Evolutionary conservation across 345 rosid species (phyloP).

Genomic region (Pelargonium nanum): DNA sequence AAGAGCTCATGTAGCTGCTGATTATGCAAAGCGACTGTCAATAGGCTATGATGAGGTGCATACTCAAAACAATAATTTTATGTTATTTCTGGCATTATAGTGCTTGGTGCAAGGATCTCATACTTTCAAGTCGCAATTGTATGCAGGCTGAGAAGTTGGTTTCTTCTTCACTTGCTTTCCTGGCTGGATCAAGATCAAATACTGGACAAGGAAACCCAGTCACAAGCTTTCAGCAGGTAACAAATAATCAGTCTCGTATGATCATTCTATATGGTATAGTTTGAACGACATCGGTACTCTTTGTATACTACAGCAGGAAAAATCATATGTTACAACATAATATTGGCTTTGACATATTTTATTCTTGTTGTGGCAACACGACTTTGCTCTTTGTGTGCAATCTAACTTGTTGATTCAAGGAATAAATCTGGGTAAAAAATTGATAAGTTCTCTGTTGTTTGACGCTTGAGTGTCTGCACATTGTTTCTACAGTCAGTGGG

Average conservation of each 20-base stretch:
- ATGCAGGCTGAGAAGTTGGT: constrained; percentile 70
- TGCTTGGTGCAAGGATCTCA: background rate
- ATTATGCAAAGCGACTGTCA: constrained; percentile 82
- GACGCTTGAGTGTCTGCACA: background rate
- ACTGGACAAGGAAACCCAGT: constrained; percentile 22
- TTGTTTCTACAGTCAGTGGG: background rate
- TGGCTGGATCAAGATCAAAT: constrained; percentile 41
- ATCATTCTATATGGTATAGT: background rate
- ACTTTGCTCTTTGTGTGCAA: too few species aligned
- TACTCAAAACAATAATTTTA: constrained; percentile 7
- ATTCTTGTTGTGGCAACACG: too few species aligned
- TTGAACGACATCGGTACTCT: background rate
- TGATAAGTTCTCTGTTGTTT: too few species aligned
- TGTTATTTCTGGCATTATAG: background rate
- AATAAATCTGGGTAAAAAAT: too few species aligned
- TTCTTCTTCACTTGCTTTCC: constrained; percentile 60
- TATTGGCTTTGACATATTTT: too few species aligned
- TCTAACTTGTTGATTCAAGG: too few species aligned
- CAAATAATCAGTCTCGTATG: background rate
- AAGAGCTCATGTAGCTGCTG: constrained; percentile 93
- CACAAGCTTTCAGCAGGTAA: constrained; percentile 64
- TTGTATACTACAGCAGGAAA: background rate
- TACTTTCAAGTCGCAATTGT: background rate
- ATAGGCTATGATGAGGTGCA: constrained; percentile 72
- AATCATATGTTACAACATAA: too few species aligned